Percentiles rank a stretch among this genome's conserved stretches.
These are phyloP conservation scores for Cupressus sempervirens DNA, from an alignment of 75 land plant species.

Conservation along the genomic window DNA sequence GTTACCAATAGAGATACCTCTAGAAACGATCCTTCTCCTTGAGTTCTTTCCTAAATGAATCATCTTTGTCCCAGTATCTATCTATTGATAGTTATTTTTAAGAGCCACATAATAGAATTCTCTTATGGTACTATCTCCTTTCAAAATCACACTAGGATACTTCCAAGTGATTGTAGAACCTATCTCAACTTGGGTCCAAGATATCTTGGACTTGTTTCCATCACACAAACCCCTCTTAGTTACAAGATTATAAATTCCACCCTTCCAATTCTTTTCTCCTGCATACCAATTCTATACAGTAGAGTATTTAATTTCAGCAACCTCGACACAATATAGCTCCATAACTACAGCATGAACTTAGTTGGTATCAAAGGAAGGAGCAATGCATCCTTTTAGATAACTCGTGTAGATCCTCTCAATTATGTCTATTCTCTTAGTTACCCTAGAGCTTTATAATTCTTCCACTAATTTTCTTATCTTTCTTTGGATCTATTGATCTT, in stretches of 20 bases:
- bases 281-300: constrained; percentile 99
- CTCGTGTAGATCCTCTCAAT: constrained; percentile 74
- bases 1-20: constrained; percentile 92
- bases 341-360: constrained; percentile 99
- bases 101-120: constrained; percentile 99
- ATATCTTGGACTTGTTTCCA: constrained; percentile 80
- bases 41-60: constrained; percentile 96
- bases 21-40: constrained; percentile 86
- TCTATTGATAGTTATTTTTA: constrained; percentile 93
- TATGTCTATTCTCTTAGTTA: too few relatives aligned
- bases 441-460: too few relatives aligned
- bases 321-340: constrained; percentile 85
- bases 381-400: constrained; percentile 98
- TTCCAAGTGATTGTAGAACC: constrained; percentile 99
- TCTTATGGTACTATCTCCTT: constrained; percentile 78
- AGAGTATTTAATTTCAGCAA: constrained; percentile 93
- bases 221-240: constrained; percentile 93
- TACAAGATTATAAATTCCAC: constrained; percentile 96
- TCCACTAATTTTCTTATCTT: too few relatives aligned
- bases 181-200: constrained; percentile 99
- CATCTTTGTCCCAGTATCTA: constrained; percentile 99
- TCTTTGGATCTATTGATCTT: too few relatives aligned
- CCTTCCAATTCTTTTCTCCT: constrained; percentile 83
- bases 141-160: constrained; percentile 89
- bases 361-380: constrained; percentile 87